Evolutionary conservation across 1,284 basidiomycete genomes (phyloP), one percentile per base, ranked within the genome.

Genomic region (Leccinum glutinopallens): DNA sequence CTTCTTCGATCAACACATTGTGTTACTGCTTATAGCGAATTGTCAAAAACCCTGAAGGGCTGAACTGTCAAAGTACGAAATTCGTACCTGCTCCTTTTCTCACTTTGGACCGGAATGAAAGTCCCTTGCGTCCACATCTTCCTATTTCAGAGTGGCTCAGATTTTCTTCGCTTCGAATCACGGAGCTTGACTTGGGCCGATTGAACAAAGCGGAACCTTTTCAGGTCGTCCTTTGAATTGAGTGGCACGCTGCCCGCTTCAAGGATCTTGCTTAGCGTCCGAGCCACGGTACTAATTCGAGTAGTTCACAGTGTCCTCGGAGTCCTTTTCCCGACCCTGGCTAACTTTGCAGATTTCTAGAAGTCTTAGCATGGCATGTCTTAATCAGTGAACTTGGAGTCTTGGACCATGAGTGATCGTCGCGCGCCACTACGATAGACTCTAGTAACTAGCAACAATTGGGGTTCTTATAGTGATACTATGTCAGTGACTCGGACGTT

Each of bases 1-100:
- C 63, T 62, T 59, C 51, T 69, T 67, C 70, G 72, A 71, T 72
- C 69, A 65, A 39, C 37, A 37, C 22, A 41, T 43, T 43, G 53
- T 60, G 62, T n/a, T 49, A 19, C 37, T 39, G 37, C 46, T n/a
- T 55, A 65, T 55, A 70, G 64, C 70, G 73, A 74, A 72, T 73
- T 58, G 66, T 64, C 69, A 72, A 41, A 67, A 76, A 61, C 73
- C 72, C 75, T 73, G 73, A 76, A 72, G 70, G 75, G 74, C 66
- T 75, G 75, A 65, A 43, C 68, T 65, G 59, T 72, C 62, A 67
- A 60, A 33, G 6, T 39, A 39, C 37, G 37, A 39, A 39, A 39
- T 39, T 19, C 46, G 64, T 70, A 25, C 63, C 60, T 71, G 53
- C 64, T 29, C 15, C 49, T 43, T 43, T 15, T 29, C 43, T 13